Evolutionary conservation across 176 grass and related monocot species (phyloP).

Genomic region (Aechmea fasciata): DNA sequence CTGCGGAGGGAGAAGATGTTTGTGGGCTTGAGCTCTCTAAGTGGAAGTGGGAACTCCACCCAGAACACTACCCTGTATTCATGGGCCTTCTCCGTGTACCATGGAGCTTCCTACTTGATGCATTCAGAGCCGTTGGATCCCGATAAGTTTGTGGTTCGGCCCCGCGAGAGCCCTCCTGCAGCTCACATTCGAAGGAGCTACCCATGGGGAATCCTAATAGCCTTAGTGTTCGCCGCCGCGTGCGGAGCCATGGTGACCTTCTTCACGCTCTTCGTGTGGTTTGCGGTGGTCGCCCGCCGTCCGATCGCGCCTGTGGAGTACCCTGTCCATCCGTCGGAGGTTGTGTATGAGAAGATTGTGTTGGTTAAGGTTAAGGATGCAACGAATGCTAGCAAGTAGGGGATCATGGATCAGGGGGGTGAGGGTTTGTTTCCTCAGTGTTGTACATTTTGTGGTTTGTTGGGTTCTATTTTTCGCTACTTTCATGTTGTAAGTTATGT

Average conservation of each 20-base stretch:
- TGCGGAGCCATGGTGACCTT: constrained; percentile 59
- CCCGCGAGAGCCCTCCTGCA: constrained; percentile 3
- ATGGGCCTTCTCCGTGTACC: constrained; percentile 47
- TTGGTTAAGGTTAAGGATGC: constrained; percentile 38
- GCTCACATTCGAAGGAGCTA: constrained; percentile 13
- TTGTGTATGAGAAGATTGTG: constrained; percentile 80
- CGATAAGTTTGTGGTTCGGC: constrained; percentile 19
- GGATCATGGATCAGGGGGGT: constrained; percentile 2
- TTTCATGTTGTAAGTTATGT: neutral
- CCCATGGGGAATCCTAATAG: constrained; percentile 34
- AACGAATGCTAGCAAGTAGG: constrained; percentile 19
- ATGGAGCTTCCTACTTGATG: constrained; percentile 37
- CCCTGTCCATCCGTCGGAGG: constrained; percentile 38
- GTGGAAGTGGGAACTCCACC: constrained; percentile 17
- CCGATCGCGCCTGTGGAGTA: constrained; percentile 67
- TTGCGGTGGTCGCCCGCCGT: constrained; percentile 26
- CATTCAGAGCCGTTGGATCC: constrained; percentile 80
- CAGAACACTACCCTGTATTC: constrained; percentile 54
- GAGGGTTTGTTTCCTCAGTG: neutral
- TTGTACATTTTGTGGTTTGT: neutral
- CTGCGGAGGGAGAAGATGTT: constrained; percentile 26
- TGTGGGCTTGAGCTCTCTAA: constrained; percentile 31
- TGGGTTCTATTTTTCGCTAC: neutral
- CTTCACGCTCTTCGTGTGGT: constrained; percentile 56
- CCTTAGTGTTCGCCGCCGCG: constrained; percentile 58